Evolutionary conservation across 352 stramenopile genomes (phyloP), one percentile per base, ranked within the genome.

Genomic region (Blastocystis sp.): DNA sequence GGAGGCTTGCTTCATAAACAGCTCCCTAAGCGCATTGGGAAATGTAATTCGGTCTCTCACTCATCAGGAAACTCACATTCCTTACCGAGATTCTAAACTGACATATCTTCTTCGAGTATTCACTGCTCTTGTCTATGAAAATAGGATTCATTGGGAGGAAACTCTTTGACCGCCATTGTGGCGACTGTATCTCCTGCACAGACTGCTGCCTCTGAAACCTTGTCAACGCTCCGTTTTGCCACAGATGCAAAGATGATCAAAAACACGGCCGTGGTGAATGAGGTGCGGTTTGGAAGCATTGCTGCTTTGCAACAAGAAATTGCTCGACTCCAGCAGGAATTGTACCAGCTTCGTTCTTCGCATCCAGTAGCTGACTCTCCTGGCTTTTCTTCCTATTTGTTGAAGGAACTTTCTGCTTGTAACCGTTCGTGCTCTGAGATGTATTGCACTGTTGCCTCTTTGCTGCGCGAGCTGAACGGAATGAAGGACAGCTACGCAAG

Each of bases 141-240:
- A 15, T 87, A 97, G 89, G 94, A 97, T 79, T 96, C 94, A n/a
- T 92, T 97, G 0, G 94, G 94, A 84, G 94, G 94, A n/a, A 97
- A 97, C 90, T 95, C 94, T 15, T 92, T 94, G 43, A 97, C 94
- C n/a, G 92, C 93, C 29, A 91, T 97, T 50, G 95, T 97, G 37
- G 95, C 96, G 89, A 96, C 95, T 88, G 93, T 96, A 7, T 96
- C 94, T 11, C 94, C 94, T 13, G 95, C 53, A 64, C n/a, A 91
- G 56, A 95, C 93, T 87, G 96, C 97, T 79, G 92, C 93, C 15
- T 90, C 91, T 0, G 94, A 97, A 90, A 97, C 94, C 8, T 90
- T 97, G 23, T 96, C 93, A 23, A 97, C 94, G 9, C 90, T 97
- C 53, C 93, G 94, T 0, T 97, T 97, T 87, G 94, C 94, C 18